Conservation (phyloP, 1,284 basidiomycete species). For the Sutorius eximius region DNA sequence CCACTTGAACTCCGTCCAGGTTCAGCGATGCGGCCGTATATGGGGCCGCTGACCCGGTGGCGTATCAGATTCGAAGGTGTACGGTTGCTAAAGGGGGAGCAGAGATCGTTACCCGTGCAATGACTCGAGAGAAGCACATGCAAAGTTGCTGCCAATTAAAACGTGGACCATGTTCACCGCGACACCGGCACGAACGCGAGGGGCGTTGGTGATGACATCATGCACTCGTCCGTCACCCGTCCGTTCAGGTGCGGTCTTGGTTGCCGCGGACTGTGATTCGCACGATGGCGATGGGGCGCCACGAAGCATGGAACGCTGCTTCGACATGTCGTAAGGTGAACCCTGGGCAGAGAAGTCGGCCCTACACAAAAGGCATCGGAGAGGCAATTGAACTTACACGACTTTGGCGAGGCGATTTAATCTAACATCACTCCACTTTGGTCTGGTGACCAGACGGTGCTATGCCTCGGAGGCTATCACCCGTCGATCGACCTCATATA, state of each 20-base stretch:
- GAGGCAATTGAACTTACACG: background rate
- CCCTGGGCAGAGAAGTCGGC: slow-evolving; percentile 5
- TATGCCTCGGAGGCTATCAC: background rate
- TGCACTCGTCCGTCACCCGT: background rate
- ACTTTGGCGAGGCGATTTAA: background rate
- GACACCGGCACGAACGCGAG: slow-evolving; percentile 13
- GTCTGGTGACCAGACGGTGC: background rate
- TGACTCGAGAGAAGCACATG: background rate
- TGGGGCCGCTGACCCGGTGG: background rate
- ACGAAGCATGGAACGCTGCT: slow-evolving; percentile 6
- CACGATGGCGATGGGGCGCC: slow-evolving; percentile 1
- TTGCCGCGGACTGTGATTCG: slow-evolving; percentile 9
- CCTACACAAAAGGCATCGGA: slow-evolving; percentile 1
- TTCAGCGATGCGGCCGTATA: background rate
- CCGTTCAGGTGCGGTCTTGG: background rate
- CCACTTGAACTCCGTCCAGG: slow-evolving; percentile 8
- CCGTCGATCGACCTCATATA: slow-evolving; percentile 1
- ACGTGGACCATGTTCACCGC: background rate
- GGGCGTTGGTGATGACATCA: slow-evolving; percentile 2
- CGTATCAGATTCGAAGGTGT: background rate
- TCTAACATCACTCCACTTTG: slow-evolving; percentile 1
- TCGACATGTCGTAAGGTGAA: background rate
- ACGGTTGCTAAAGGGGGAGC: background rate
- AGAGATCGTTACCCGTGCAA: background rate
- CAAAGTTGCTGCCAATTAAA: background rate